These are phyloP conservation scores for Neofusicoccum umdonicola DNA, from an alignment of 2,329 filamentous ascomycete species.

Conservation along the genomic window DNA sequence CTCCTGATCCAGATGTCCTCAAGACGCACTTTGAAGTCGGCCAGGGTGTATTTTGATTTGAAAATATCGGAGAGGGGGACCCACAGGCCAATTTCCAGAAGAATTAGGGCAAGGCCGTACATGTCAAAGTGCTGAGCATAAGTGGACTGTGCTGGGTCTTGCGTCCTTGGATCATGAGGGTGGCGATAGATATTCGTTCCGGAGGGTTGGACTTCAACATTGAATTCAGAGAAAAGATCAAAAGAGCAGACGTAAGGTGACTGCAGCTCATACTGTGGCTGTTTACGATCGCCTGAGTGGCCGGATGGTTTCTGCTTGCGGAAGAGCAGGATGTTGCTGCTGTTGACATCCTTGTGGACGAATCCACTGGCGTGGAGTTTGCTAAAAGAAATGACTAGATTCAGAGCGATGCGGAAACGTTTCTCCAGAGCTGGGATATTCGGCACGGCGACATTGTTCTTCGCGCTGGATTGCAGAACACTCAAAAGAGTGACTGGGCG, in stretches of 20 bases:
- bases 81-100: conserved; percentile 76
- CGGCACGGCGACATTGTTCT: conserved; percentile 40
- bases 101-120: conserved; percentile 69
- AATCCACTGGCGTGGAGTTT: conserved; percentile 69
- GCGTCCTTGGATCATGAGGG: conserved; percentile 49
- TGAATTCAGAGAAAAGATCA: conserved; percentile 65
- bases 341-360: conserved; percentile 67
- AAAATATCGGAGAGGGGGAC: conserved; percentile 60
- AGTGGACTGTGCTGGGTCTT: conserved; percentile 51
- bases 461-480: conserved; percentile 47
- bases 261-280: conserved; percentile 53
- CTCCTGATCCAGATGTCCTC: conserved; percentile 63
- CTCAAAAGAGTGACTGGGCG: conserved; percentile 47
- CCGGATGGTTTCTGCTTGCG: conserved; percentile 37
- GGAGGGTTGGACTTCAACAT: conserved; percentile 39
- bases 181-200: conserved; percentile 60
- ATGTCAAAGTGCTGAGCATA: conserved; percentile 53
- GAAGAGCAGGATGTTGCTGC: conserved; percentile 67
- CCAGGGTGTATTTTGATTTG: conserved; percentile 59
- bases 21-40: conserved; percentile 62
- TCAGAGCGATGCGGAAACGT: conserved; percentile 72
- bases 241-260: conserved; percentile 71
- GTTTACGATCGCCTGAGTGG: conserved; percentile 41
- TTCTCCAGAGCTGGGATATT: conserved; percentile 66
- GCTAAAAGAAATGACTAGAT: conserved; percentile 69